phyloP scores from a whole-genome alignment of 2,329 filamentous ascomycete genomes.

The Didymella keratinophila region DNA sequence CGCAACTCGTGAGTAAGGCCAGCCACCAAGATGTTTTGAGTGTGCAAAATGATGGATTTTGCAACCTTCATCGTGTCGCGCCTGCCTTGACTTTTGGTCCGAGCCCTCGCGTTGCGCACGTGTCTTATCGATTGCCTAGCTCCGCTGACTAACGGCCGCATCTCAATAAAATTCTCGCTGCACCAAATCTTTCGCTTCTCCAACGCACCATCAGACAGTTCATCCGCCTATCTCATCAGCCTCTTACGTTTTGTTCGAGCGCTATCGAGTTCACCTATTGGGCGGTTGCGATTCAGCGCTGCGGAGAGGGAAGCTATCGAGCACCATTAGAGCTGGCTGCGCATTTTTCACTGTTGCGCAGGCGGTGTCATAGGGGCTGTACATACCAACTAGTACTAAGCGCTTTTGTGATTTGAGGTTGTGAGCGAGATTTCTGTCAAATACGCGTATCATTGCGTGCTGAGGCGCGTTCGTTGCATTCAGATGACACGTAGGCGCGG shows the following conservation, averaged over 20 bases:
- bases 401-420: background rate
- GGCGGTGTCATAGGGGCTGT: slow-evolving; percentile 84
- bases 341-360: slow-evolving; percentile 71
- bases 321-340: slow-evolving; percentile 78
- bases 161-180: slow-evolving; percentile 33
- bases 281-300: slow-evolving; percentile 65
- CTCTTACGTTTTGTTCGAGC: slow-evolving; percentile 51
- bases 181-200: slow-evolving; percentile 23
- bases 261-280: slow-evolving; percentile 43
- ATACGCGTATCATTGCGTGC: background rate
- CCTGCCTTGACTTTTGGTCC: slow-evolving; percentile 8
- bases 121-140: slow-evolving; percentile 8
- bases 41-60: background rate
- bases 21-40: background rate
- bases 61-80: background rate
- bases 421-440: background rate
- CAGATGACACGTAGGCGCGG: background rate
- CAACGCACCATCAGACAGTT: slow-evolving; percentile 53
- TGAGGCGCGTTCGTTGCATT: background rate
- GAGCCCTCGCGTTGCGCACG: background rate
- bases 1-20: background rate
- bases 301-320: slow-evolving; percentile 63
- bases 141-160: slow-evolving; percentile 8
- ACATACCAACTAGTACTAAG: slow-evolving; percentile 60
- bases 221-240: slow-evolving; percentile 48